Evolutionary conservation across 495 filamentous ascomycete species (phyloP).

Genomic region (Aspergillus olivimuriae): DNA sequence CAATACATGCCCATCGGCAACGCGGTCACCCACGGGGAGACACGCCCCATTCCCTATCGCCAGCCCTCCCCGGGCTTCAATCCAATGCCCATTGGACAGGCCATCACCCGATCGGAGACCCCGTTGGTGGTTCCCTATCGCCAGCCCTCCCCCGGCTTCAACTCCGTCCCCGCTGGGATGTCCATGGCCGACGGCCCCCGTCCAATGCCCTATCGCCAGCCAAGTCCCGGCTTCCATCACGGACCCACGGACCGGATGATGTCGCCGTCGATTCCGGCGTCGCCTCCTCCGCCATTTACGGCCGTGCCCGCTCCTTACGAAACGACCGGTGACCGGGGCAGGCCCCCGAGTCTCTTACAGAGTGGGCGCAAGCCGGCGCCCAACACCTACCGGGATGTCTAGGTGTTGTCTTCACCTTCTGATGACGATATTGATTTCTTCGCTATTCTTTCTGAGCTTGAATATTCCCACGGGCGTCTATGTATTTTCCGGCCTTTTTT

Average conservation of each 20-base stretch:
- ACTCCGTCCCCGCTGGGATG: slow-evolving; percentile 4
- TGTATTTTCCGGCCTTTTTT: neutral
- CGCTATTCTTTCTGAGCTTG: slow-evolving; percentile 7
- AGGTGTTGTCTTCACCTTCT: slow-evolving; percentile 12
- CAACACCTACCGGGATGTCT: slow-evolving; percentile 30
- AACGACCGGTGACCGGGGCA: slow-evolving; percentile 19
- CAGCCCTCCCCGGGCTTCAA: slow-evolving; percentile 25
- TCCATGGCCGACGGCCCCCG: slow-evolving; percentile 1
- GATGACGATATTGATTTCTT: neutral
- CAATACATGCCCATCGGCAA: slow-evolving; percentile 9
- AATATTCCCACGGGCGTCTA: slow-evolving; percentile 12
- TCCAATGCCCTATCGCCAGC: slow-evolving; percentile 8
- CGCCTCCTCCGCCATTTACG: slow-evolving; percentile 32
- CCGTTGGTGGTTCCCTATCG: slow-evolving; percentile 17
- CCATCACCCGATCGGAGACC: neutral
- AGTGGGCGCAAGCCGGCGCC: slow-evolving; percentile 34
- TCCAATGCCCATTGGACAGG: slow-evolving; percentile 6
- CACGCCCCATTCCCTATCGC: slow-evolving; percentile 19
- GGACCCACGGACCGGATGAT: slow-evolving; percentile 16
- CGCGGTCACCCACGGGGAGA: slow-evolving; percentile 8
- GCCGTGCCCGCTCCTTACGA: slow-evolving; percentile 18
- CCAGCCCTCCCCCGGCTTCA: slow-evolving; percentile 26
- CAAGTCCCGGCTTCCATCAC: slow-evolving; percentile 15
- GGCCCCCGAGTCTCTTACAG: slow-evolving; percentile 40
- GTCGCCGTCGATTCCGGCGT: slow-evolving; percentile 25